phyloP scores from a whole-genome alignment of 257 asterid species.

The Solanum virginianum region DNA sequence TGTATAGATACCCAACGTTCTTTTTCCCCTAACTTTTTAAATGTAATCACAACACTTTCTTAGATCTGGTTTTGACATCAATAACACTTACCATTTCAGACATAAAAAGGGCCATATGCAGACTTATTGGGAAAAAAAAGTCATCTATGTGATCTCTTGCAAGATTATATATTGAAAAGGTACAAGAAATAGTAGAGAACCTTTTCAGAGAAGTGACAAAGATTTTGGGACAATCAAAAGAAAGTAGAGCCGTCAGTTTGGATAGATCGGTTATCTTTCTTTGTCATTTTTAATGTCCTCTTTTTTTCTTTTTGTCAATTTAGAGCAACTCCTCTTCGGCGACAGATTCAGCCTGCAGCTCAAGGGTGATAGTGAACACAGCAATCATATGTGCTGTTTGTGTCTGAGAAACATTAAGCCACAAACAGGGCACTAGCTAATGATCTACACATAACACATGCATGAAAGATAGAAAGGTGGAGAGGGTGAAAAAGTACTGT shows the following conservation, averaged over 20 bases:
- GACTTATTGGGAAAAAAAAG: not conserved
- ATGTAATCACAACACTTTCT: not conserved
- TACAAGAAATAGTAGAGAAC: not conserved
- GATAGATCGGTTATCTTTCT: not conserved
- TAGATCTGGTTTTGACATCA: not conserved
- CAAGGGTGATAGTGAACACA: not conserved
- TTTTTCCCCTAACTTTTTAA: not conserved
- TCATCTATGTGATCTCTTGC: not conserved
- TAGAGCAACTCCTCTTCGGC: not conserved
- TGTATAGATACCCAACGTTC: not conserved
- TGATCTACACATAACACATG: not conserved
- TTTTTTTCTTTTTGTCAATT: not conserved
- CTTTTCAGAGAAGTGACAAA: not conserved
- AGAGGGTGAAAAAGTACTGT: conserved; percentile 41
- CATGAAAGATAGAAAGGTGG: not conserved
- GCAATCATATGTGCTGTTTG: not conserved
- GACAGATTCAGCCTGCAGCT: not conserved
- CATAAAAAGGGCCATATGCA: not conserved
- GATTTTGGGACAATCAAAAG: not conserved
- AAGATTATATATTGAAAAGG: not conserved
- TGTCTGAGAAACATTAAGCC: not conserved
- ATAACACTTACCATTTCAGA: not conserved
- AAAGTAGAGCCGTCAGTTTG: not conserved
- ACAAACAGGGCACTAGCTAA: not conserved
- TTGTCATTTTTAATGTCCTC: not conserved